These are phyloP conservation scores for Fusarium verticillioides DNA, from an alignment of 2,329 filamentous ascomycete genomes.

Conservation along the genomic window DNA sequence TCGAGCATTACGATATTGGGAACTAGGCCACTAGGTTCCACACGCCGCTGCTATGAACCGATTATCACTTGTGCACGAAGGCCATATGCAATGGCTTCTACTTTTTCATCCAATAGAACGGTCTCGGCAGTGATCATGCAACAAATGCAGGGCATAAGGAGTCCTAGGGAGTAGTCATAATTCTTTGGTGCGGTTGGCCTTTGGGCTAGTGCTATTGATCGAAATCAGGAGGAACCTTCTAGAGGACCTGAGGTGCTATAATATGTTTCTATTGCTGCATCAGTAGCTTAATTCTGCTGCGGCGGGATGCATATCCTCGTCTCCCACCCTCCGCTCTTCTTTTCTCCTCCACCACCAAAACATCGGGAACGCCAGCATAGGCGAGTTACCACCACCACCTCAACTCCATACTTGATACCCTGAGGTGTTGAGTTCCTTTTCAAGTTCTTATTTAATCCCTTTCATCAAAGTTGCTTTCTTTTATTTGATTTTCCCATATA, in stretches of 20 bases:
- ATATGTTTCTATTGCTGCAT: not conserved
- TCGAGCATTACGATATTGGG: not conserved
- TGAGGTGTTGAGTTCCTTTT: too few species aligned
- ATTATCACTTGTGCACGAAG: not conserved
- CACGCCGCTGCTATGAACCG: not conserved
- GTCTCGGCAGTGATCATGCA: not conserved
- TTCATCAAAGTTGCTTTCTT: not conserved
- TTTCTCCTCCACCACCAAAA: constrained; percentile 1
- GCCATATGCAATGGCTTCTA: not conserved
- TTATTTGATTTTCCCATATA: not conserved
- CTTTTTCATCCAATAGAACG: not conserved
- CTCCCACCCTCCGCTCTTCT: not conserved
- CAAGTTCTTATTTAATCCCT: not conserved
- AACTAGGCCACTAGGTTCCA: not conserved
- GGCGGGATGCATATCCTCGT: not conserved
- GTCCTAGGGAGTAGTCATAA: not conserved
- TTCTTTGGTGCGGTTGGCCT: not conserved
- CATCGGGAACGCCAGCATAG: not conserved
- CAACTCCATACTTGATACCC: not conserved
- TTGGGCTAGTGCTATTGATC: not conserved
- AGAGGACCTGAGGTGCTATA: not conserved
- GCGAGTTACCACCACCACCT: not conserved
- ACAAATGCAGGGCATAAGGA: not conserved
- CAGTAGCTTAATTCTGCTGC: not conserved
- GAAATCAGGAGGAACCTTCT: not conserved